A percentile compares a stretch with the other conserved stretches of the same genome.
Conservation (phyloP, 108 stramenopile species). For the Seminavis robusta region DNA sequence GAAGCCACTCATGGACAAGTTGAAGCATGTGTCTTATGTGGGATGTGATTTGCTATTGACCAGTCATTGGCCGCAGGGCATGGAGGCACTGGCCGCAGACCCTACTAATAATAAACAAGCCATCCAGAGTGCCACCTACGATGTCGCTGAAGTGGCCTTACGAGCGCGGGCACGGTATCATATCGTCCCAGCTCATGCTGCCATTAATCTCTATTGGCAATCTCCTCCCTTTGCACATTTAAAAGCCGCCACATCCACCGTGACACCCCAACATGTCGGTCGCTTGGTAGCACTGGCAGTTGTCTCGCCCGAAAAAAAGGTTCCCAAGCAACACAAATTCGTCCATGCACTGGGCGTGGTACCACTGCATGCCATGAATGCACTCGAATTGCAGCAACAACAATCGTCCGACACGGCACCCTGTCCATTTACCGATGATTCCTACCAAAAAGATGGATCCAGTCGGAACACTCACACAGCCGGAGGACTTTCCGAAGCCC, state of each 20-base stretch:
- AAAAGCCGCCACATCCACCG: constrained; percentile 20
- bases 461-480: neutral
- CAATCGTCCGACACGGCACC: constrained; percentile 27
- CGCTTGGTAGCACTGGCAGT: constrained; percentile 68
- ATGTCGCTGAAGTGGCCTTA: constrained; percentile 74
- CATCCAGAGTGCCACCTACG: constrained; percentile 29
- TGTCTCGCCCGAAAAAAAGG: constrained; percentile 38
- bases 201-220: constrained; percentile 6
- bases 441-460: constrained; percentile 25
- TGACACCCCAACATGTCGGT: constrained; percentile 42
- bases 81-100: constrained; percentile 34
- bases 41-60: constrained; percentile 78
- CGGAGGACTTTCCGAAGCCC: constrained; percentile 55
- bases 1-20: constrained; percentile 26
- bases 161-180: constrained; percentile 73
- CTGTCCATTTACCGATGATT: constrained; percentile 61
- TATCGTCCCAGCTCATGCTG: constrained; percentile 22
- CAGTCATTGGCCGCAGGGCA: constrained; percentile 81
- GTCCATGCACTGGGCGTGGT: constrained; percentile 82
- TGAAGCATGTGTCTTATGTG: constrained; percentile 42
- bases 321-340: constrained; percentile 64
- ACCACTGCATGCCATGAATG: constrained; percentile 49
- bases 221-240: constrained; percentile 27
- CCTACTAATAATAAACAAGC: neutral
- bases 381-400: constrained; percentile 26